These are phyloP conservation scores for Rhodotorula taiwanensis DNA, from an alignment of 768 basidiomycete species.

Conservation along the genomic window DNA sequence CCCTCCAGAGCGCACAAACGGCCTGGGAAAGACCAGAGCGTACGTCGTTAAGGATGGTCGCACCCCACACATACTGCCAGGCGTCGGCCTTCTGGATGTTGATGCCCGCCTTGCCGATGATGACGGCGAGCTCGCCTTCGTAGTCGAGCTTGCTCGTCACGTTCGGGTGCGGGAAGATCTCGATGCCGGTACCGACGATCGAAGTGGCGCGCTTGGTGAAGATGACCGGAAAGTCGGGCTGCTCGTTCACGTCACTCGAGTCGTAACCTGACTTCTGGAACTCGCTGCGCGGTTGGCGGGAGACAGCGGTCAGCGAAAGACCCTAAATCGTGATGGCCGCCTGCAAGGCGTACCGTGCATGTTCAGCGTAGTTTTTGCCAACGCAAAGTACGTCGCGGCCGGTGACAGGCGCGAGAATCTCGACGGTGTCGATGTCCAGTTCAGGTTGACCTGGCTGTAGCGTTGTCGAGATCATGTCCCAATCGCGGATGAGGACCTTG, in stretches of 20 bases:
- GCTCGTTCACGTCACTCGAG: constrained; percentile 36
- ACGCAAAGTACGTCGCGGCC: too few species aligned
- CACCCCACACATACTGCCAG: constrained; percentile 42
- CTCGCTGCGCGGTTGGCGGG: constrained; percentile 23
- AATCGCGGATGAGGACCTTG: too few species aligned
- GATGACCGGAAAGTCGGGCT: constrained; percentile 35
- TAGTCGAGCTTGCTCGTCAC: constrained; percentile 42
- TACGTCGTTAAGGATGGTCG: constrained; percentile 33
- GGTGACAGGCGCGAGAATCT: too few species aligned
- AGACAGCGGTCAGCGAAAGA: too few species aligned
- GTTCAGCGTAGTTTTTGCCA: too few species aligned
- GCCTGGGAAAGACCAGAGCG: too few species aligned
- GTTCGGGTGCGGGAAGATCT: constrained; percentile 40
- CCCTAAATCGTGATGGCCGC: too few species aligned
- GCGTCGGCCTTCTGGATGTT: constrained; percentile 41
- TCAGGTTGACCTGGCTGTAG: too few species aligned
- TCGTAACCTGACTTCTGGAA: constrained; percentile 39
- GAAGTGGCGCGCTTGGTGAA: constrained; percentile 44
- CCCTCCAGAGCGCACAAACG: too few species aligned
- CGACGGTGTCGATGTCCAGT: too few species aligned
- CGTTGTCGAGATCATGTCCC: too few species aligned
- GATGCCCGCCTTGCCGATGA: constrained; percentile 41
- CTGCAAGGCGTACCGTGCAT: too few species aligned
- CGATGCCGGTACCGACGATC: constrained; percentile 36
- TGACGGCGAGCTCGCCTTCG: constrained; percentile 43